Evolutionary conservation across 2,329 filamentous ascomycete species (phyloP).

Genomic region (Xylariaceae sp.): DNA sequence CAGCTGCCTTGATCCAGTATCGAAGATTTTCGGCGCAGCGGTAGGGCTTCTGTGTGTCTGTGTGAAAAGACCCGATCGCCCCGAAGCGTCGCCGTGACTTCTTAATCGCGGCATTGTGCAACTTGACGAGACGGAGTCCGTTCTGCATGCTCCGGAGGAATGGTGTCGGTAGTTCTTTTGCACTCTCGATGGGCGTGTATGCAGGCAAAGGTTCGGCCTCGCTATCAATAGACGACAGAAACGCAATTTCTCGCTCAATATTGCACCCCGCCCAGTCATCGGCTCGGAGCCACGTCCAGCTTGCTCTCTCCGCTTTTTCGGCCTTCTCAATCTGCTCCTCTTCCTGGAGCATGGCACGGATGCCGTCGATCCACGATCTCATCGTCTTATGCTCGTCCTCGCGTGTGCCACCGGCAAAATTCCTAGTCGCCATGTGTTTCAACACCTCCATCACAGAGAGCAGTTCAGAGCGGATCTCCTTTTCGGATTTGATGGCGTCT

Average conservation of each 20-base stretch:
- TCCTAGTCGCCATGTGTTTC: constrained; percentile 84
- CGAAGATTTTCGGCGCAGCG: constrained; percentile 88
- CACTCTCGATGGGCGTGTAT: constrained; percentile 59
- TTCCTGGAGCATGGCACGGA: constrained; percentile 69
- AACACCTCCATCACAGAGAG: constrained; percentile 84
- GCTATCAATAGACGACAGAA: constrained; percentile 71
- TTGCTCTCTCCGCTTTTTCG: constrained; percentile 65
- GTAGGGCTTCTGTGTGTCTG: constrained; percentile 93
- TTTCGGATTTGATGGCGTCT: constrained; percentile 83
- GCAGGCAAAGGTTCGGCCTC: constrained; percentile 58
- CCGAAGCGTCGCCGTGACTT: constrained; percentile 85
- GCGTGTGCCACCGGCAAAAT: constrained; percentile 78
- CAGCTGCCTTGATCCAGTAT: constrained; percentile 94
- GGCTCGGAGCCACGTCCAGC: constrained; percentile 75
- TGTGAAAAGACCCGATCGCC: constrained; percentile 82
- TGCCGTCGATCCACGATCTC: constrained; percentile 71
- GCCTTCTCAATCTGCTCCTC: constrained; percentile 75
- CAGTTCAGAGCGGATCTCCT: constrained; percentile 76
- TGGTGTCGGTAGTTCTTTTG: constrained; percentile 57
- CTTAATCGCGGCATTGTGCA: constrained; percentile 86
- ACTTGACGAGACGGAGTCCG: constrained; percentile 74
- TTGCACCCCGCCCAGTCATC: constrained; percentile 76
- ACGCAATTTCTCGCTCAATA: constrained; percentile 74
- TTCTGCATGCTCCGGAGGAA: constrained; percentile 73
- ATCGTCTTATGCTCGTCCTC: constrained; percentile 75